Conservation (phyloP, 352 stramenopile genomes). For the Elongisporangium undulatum region DNA sequence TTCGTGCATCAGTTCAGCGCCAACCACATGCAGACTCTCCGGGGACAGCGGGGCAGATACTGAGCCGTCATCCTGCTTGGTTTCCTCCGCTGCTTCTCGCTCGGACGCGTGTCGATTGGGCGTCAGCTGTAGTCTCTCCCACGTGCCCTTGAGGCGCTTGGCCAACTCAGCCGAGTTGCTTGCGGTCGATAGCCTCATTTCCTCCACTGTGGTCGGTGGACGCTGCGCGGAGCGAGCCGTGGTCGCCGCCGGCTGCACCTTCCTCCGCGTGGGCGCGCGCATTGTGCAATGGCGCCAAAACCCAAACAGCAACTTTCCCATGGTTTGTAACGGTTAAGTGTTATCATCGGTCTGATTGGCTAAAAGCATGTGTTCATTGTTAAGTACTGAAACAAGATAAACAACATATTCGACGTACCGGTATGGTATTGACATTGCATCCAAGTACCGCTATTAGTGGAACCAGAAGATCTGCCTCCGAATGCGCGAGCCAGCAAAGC, state of each 20-base stretch:
- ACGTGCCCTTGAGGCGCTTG: slow-evolving; percentile 51
- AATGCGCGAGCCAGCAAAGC: too few relatives aligned
- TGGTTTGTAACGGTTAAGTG: neutral
- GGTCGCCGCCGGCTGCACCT: neutral
- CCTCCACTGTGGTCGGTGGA: neutral
- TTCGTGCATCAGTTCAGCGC: slow-evolving; percentile 51
- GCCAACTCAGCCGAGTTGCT: slow-evolving; percentile 35
- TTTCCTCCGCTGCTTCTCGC: neutral
- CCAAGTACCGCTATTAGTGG: too few relatives aligned
- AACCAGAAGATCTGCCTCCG: too few relatives aligned
- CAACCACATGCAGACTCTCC: slow-evolving; percentile 37
- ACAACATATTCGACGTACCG: neutral
- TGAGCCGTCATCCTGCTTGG: slow-evolving; percentile 29
- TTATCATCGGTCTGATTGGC: neutral
- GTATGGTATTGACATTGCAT: neutral
- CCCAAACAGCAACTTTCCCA: neutral
- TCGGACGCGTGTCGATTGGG: slow-evolving; percentile 22
- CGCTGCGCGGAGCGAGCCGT: neutral
- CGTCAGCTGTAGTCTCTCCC: slow-evolving; percentile 31
- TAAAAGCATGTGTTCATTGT: neutral
- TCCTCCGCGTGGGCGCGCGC: neutral
- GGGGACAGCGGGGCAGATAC: slow-evolving; percentile 12
- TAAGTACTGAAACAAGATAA: neutral
- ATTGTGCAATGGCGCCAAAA: neutral
- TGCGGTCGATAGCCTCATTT: slow-evolving; percentile 20